Evolutionary conservation across 1,284 basidiomycete genomes (phyloP).

Genomic region (Ustilago lituana): DNA sequence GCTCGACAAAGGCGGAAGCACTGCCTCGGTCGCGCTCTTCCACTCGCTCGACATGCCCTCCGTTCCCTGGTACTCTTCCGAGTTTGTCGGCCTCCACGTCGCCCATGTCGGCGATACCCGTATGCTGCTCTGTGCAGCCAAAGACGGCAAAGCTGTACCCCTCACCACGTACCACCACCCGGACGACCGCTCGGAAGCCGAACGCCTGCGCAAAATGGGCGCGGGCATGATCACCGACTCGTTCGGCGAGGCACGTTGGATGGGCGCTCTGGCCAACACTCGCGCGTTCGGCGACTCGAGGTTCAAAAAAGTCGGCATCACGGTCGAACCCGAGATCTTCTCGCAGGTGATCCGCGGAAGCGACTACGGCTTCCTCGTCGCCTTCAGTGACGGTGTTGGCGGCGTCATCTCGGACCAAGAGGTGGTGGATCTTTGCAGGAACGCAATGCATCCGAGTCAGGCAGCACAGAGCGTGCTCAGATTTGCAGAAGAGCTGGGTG

Average conservation of each 20-base stretch:
- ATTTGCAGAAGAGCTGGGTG: conserved; percentile 86
- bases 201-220: conserved; percentile 85
- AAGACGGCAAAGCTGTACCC: conserved; percentile 77
- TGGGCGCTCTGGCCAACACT: conserved; percentile 94
- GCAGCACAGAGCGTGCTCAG: conserved; percentile 85
- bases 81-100: conserved; percentile 73
- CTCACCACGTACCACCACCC: conserved; percentile 81
- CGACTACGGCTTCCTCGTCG: conserved; percentile 57
- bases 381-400: conserved; percentile 80
- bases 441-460: conserved; percentile 76
- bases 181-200: conserved; percentile 84
- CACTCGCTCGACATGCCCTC: conserved; percentile 82
- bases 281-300: conserved; percentile 90
- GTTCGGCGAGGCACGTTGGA: conserved; percentile 95
- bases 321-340: conserved; percentile 91
- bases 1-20: conserved; percentile 75
- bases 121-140: conserved; percentile 80
- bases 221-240: conserved; percentile 90
- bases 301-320: conserved; percentile 79
- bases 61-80: conserved; percentile 66
- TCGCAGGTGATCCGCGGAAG: conserved; percentile 76
- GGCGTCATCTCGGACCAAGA: conserved; percentile 92
- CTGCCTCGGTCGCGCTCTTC: conserved; percentile 86
- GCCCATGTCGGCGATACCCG: conserved; percentile 88
- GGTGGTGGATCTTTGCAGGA: conserved; percentile 86